Conservation (phyloP, 345 rosid genomes). For the Arabis alpina region DNA sequence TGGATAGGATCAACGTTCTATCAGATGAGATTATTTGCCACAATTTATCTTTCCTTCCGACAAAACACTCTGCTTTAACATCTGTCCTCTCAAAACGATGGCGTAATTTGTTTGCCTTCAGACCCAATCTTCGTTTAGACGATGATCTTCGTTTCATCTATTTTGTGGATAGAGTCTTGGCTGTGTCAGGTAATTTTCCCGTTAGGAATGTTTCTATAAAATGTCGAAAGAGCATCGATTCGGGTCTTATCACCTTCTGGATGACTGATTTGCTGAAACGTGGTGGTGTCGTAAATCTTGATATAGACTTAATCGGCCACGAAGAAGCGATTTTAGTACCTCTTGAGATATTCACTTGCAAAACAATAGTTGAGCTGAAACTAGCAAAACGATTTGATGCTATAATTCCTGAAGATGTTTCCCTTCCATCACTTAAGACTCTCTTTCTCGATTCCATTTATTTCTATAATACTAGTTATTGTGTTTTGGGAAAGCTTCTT, state of each 20-base stretch:
- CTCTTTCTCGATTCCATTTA: background rate
- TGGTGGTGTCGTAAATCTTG: background rate
- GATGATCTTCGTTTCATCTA: constrained; percentile 8
- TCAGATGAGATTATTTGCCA: constrained; percentile 5
- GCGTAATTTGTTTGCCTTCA: constrained; percentile 13
- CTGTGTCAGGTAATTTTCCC: background rate
- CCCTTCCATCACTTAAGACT: constrained; percentile 11
- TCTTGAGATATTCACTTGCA: constrained; percentile 3
- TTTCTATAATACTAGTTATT: background rate
- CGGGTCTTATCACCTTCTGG: background rate
- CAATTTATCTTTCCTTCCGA: constrained; percentile 4
- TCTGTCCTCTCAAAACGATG: constrained; percentile 16
- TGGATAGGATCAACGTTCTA: background rate
- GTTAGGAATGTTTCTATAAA: background rate
- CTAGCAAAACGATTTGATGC: background rate
- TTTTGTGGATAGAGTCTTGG: constrained; percentile 8
- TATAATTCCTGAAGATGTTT: background rate
- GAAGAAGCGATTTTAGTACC: background rate
- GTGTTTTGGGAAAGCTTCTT: constrained; percentile 22
- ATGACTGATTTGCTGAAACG: background rate
- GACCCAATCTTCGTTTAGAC: background rate
- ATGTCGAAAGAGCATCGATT: background rate
- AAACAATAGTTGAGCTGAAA: constrained; percentile 9
- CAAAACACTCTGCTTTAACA: constrained; percentile 12
- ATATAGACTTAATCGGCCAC: background rate